These are phyloP conservation scores for Chenopodium suecicum DNA, from an alignment of 148 eudicot species.

Conservation along the genomic window DNA sequence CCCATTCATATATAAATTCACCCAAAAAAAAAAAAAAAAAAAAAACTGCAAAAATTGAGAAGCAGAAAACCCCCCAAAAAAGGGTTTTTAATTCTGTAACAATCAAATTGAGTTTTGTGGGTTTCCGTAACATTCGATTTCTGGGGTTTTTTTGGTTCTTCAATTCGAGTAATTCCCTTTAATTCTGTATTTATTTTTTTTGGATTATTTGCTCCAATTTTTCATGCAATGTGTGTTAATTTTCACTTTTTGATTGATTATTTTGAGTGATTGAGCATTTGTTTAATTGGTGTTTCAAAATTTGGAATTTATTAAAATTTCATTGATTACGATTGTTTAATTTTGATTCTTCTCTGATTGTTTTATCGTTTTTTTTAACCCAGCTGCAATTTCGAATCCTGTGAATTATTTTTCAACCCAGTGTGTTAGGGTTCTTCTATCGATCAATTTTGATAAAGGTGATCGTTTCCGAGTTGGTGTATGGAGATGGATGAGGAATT, in stretches of 20 bases:
- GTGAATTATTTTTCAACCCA: not conserved
- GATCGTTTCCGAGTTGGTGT: constrained; percentile 6
- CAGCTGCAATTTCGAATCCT: not conserved
- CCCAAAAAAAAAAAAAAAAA: too few relatives aligned
- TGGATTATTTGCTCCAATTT: not conserved
- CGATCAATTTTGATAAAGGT: not conserved
- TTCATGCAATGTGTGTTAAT: not conserved
- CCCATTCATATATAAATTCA: too few relatives aligned
- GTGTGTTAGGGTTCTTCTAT: not conserved
- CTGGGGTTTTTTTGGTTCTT: constrained; percentile 13
- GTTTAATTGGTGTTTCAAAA: not conserved
- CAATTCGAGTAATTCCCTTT: constrained; percentile 15
- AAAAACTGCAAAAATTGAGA: too few relatives aligned
- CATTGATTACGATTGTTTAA: not conserved
- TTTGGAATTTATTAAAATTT: not conserved
- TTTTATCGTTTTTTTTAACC: not conserved
- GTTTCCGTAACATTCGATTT: not conserved
- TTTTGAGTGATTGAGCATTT: not conserved
- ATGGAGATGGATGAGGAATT: constrained; percentile 28
- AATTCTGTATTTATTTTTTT: not conserved
- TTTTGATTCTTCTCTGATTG: not conserved
- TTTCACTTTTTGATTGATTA: not conserved
- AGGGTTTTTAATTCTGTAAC: too few relatives aligned
- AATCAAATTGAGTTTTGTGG: too few relatives aligned
- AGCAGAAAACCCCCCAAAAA: too few relatives aligned